Evolutionary conservation across 805 yeast genomes (phyloP), one percentile per base, ranked within the genome.

Genomic region (Schizosaccharomyces cryophilus): DNA sequence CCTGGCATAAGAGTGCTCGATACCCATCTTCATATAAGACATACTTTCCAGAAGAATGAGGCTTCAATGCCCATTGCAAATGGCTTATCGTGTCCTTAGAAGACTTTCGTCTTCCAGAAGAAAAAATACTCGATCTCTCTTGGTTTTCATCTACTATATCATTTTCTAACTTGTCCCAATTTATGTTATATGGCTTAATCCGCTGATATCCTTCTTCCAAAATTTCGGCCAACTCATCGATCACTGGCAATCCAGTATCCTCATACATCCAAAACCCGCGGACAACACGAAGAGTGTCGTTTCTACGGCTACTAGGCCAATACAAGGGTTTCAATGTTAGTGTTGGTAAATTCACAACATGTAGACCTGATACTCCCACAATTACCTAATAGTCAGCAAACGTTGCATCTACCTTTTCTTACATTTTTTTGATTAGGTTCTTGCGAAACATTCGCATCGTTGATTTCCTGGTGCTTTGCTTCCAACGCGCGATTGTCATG

Each of bases 231-330:
- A 72, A 66, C 2, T 63, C 64, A 2, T 71, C 70, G 38, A 68
- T 71, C 11, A 68, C 61, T 1, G 75, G 75, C 3, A 72, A 67
- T 59, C 68, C 55, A 0, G 72, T 65, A n/a, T 64, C 62, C 7
- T 67, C 62, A 62, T 71, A 71, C 51, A 74, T 72, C 77, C 77
- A 74, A 15, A 67, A 66, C 31, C 72, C 67, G 13, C 69, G 62
- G 17, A 66, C 62, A 1, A 73, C 74, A 56, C 66, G 66, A n/a
- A 70, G 67, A 0, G 70, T 64, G 48, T 68, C 69, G 42, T 65
- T 65, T 54, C 67, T 62, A 17, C 54, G 40, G 26, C 54, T 21
- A 29, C 48, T 40, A 0, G 71, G 64, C 77, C 77, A 74, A 64
- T 74, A 74, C 1, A 73, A 68, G 1, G 77, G 77, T 54, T 40